Percentiles rank a stretch among this genome's conserved stretches.
phyloP scores from a whole-genome alignment of 257 asterid genomes.

The Apocynum venetum region DNA sequence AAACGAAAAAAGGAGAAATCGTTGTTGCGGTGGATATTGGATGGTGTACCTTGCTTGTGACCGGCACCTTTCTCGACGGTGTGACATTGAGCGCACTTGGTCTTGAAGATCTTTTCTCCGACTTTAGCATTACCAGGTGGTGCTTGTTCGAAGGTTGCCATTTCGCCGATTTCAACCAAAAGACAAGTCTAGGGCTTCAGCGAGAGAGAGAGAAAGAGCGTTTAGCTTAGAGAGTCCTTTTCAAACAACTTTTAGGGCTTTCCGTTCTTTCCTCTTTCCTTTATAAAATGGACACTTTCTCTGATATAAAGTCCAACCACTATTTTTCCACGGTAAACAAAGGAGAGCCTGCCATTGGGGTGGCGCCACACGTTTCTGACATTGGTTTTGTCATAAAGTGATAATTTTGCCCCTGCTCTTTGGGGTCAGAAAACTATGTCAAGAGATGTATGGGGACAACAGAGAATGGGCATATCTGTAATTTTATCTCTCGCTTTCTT shows the following conservation, averaged over 20 bases:
- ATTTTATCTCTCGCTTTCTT: no score
- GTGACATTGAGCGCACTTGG: conserved; percentile 91
- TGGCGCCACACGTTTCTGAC: conserved; percentile 31
- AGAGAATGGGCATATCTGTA: no score
- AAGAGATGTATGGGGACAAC: no score
- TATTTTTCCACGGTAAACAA: not conserved
- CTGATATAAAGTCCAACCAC: not conserved
- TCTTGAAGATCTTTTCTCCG: conserved; percentile 86
- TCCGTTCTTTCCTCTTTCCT: not conserved
- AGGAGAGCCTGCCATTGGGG: conserved; percentile 27
- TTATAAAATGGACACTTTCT: not conserved
- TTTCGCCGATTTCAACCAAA: conserved; percentile 13
- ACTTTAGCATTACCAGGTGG: conserved; percentile 57
- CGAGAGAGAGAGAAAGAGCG: not conserved
- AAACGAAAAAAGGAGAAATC: conserved; percentile 10
- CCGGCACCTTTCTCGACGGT: conserved; percentile 91
- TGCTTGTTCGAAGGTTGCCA: conserved; percentile 76
- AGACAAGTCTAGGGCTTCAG: conserved; percentile 4
- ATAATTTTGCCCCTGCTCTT: conserved; percentile 12
- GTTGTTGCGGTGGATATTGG: not conserved
- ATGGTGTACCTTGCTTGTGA: conserved; percentile 76
- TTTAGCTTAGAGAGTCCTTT: not conserved
- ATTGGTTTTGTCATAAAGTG: not conserved
- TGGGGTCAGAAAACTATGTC: not conserved
- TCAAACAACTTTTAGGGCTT: conserved; percentile 20